Conservation (phyloP, 2,329 filamentous ascomycete genomes). For the Aspergillus sp. region DNA sequence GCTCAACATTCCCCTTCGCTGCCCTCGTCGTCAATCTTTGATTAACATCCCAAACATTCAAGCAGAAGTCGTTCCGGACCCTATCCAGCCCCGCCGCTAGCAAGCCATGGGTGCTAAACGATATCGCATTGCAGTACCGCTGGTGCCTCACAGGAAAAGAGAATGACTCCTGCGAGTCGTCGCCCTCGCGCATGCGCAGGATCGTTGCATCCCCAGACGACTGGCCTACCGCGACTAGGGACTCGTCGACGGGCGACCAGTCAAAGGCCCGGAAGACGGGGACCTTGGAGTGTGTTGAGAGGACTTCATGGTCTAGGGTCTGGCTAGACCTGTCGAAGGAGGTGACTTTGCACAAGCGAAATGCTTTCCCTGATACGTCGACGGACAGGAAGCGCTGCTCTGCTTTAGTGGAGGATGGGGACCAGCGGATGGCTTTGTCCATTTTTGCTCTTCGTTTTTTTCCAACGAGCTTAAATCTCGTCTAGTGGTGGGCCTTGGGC, state of each 20-base stretch:
- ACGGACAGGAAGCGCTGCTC: constrained; percentile 61
- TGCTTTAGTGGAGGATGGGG: constrained; percentile 55
- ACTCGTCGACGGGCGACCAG: constrained; percentile 61
- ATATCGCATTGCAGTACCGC: constrained; percentile 64
- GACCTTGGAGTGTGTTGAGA: constrained; percentile 55
- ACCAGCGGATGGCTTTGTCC: constrained; percentile 62
- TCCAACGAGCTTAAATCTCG: neutral
- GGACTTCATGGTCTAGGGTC: constrained; percentile 52
- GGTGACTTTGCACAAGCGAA: constrained; percentile 57
- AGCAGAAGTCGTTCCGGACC: constrained; percentile 63
- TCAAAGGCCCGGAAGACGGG: constrained; percentile 65
- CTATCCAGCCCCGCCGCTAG: constrained; percentile 63
- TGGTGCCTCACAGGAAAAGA: constrained; percentile 62
- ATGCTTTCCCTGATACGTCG: constrained; percentile 59
- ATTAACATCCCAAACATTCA: constrained; percentile 65
- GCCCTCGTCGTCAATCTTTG: constrained; percentile 42
- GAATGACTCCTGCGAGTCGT: constrained; percentile 46
- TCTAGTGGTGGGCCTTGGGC: neutral
- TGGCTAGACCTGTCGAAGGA: constrained; percentile 31
- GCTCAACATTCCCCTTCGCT: constrained; percentile 42
- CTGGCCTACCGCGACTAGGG: constrained; percentile 60
- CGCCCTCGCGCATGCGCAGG: constrained; percentile 55
- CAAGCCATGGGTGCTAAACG: constrained; percentile 57
- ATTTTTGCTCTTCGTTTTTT: constrained; percentile 14
- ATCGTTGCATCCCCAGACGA: constrained; percentile 62